Conservation (phyloP, 306 rosid genomes). For the Glycine tomentella region DNA sequence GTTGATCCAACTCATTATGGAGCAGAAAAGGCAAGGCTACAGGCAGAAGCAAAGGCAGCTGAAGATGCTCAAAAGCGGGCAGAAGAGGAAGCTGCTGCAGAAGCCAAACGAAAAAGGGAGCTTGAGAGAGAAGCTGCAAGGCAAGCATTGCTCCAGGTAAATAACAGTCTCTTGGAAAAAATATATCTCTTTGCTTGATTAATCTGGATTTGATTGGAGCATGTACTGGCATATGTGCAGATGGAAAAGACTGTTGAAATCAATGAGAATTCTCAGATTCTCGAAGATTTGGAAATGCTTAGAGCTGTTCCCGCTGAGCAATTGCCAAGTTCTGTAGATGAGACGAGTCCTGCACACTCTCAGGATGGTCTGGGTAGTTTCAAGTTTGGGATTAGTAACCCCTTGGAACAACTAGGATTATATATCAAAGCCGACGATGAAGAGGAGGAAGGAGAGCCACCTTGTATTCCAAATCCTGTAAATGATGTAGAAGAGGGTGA, state of each 20-base stretch:
- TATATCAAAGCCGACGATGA: conserved; percentile 82
- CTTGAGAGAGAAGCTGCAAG: too few relatives aligned
- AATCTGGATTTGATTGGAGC: too few relatives aligned
- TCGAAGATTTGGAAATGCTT: conserved; percentile 85
- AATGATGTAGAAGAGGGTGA: conserved; percentile 88
- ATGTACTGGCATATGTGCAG: too few relatives aligned
- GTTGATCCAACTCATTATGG: conserved; percentile 45
- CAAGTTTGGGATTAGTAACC: conserved; percentile 70
- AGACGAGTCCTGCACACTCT: conserved; percentile 75
- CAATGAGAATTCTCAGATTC: conserved; percentile 78
- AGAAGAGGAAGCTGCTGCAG: too few relatives aligned
- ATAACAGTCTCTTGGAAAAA: too few relatives aligned
- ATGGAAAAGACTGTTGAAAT: conserved; percentile 89
- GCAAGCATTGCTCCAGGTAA: too few relatives aligned
- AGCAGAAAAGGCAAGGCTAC: too few relatives aligned
- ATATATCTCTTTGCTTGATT: too few relatives aligned
- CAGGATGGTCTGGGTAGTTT: conserved; percentile 77
- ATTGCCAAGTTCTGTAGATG: conserved; percentile 69
- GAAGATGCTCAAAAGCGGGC: too few relatives aligned
- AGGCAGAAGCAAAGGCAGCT: too few relatives aligned
- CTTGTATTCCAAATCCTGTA: conserved; percentile 52
- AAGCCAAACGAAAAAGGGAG: too few relatives aligned
- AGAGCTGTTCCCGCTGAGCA: conserved; percentile 65
- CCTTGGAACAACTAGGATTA: conserved; percentile 81
- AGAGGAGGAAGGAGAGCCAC: conserved; percentile 76